Percentiles rank a stretch among this genome's conserved stretches.
These are phyloP conservation scores for Starmerella stellata DNA, from an alignment of 805 yeast genomes.

Conservation along the genomic window DNA sequence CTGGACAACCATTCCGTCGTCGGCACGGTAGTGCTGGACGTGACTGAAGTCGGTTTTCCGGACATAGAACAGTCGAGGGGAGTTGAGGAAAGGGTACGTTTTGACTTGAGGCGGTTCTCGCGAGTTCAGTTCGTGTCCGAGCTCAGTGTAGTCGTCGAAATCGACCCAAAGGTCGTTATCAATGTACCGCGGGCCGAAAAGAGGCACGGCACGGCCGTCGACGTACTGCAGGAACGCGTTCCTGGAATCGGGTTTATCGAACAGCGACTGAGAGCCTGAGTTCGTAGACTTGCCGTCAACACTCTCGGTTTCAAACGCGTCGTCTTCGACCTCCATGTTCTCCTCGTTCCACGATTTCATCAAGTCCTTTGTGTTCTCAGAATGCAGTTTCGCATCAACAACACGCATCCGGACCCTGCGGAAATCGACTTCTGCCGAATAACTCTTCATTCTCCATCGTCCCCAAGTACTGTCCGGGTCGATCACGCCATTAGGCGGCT, in stretches of 20 bases:
- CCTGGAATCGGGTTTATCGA: background rate
- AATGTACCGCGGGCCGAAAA: conserved; percentile 12
- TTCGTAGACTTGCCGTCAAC: background rate
- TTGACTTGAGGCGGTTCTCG: conserved; percentile 25
- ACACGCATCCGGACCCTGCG: conserved; percentile 51
- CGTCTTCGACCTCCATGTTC: conserved; percentile 1
- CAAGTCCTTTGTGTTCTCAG: conserved; percentile 7
- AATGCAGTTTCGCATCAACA: conserved; percentile 37
- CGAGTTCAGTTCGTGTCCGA: conserved; percentile 26
- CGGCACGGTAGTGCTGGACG: conserved; percentile 20
- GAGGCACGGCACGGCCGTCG: background rate
- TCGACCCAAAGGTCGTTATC: conserved; percentile 42
- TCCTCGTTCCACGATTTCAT: conserved; percentile 8
- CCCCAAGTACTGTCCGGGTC: conserved; percentile 7
- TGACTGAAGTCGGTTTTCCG: conserved; percentile 39
- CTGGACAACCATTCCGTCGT: conserved; percentile 16
- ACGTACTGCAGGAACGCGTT: background rate
- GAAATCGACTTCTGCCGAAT: conserved; percentile 53
- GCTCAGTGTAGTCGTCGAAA: conserved; percentile 53
- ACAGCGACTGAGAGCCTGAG: too few species aligned
- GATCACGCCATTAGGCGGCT: conserved; percentile 16
- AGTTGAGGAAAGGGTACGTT: conserved; percentile 42
- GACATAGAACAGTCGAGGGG: conserved; percentile 53
- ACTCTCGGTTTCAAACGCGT: conserved; percentile 1
- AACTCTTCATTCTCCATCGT: conserved; percentile 36